Conservation (phyloP, 345 rosid species). For the Corchorus capsularis region DNA sequence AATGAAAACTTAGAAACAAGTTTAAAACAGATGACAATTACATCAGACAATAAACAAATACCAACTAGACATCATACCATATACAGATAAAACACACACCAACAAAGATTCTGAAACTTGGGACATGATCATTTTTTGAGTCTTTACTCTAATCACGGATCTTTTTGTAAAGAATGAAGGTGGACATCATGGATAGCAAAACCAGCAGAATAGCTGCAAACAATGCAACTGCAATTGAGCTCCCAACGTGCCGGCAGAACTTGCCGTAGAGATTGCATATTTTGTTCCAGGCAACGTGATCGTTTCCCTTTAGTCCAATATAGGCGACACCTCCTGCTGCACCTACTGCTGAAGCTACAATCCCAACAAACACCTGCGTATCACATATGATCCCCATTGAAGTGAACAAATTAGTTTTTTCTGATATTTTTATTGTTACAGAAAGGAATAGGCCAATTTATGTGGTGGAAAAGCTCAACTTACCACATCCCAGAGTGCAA, state of each 20-base stretch:
- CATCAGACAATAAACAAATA: background rate
- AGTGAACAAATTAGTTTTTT: background rate
- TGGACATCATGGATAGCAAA: slow-evolving; percentile 54
- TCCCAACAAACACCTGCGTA: slow-evolving; percentile 66
- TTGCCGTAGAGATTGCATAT: slow-evolving; percentile 54
- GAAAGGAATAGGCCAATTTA: background rate
- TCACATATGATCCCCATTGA: background rate
- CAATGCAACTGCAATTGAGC: slow-evolving; percentile 48
- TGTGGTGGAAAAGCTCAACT: background rate
- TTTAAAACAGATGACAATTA: background rate
- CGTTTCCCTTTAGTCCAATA: slow-evolving; percentile 68
- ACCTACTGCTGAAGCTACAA: slow-evolving; percentile 78
- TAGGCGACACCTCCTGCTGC: slow-evolving; percentile 76
- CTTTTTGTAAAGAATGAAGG: slow-evolving; percentile 43
- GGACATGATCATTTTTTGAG: background rate
- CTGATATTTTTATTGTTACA: background rate
- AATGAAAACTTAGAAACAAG: background rate
- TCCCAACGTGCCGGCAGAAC: slow-evolving; percentile 61
- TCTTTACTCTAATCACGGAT: slow-evolving; percentile 30
- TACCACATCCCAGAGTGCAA: slow-evolving; percentile 60
- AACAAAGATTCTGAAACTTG: background rate
- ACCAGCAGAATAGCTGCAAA: slow-evolving; percentile 60
- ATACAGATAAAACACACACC: slow-evolving; percentile 3
- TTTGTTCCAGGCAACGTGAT: slow-evolving; percentile 50
- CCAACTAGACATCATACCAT: background rate